phyloP scores from a whole-genome alignment of 2,329 filamentous ascomycete genomes.

The Neurospora crassa region DNA sequence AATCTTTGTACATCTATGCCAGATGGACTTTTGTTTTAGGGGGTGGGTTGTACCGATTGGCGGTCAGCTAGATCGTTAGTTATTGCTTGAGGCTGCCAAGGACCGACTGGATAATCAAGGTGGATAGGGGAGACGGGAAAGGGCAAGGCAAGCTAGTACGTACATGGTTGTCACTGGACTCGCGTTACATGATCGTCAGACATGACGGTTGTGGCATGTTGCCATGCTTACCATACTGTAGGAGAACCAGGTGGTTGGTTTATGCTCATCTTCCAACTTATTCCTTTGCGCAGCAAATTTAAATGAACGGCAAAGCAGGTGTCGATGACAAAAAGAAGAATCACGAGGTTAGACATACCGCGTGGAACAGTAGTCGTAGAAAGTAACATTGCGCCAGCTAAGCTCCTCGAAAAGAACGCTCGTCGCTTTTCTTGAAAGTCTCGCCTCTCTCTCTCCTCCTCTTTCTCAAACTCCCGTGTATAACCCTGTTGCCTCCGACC shows the following conservation, averaged over 20 bases:
- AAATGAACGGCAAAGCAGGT: background rate
- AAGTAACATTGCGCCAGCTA: background rate
- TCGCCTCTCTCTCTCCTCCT: background rate
- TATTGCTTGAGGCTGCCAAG: too few species aligned
- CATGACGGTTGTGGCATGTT: background rate
- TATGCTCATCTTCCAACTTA: background rate
- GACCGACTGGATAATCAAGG: too few species aligned
- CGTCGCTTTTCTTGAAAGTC: background rate
- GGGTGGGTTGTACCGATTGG: background rate
- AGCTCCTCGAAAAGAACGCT: background rate
- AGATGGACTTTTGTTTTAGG: too few species aligned
- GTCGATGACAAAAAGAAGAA: background rate
- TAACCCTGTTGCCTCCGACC: background rate
- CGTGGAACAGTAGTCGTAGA: background rate
- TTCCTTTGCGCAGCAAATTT: background rate
- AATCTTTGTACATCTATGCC: too few species aligned
- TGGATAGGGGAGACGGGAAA: background rate
- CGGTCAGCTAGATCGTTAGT: background rate
- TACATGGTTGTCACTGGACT: background rate
- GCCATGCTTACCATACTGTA: background rate
- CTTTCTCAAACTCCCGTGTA: background rate
- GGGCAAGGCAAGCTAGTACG: background rate
- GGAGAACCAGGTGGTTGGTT: background rate
- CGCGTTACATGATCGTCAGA: background rate
- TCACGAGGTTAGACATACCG: background rate